A percentile compares a stretch with the other conserved stretches of the same genome.
Conservation (phyloP, 805 yeast genomes). For the Lachancea sp. region DNA sequence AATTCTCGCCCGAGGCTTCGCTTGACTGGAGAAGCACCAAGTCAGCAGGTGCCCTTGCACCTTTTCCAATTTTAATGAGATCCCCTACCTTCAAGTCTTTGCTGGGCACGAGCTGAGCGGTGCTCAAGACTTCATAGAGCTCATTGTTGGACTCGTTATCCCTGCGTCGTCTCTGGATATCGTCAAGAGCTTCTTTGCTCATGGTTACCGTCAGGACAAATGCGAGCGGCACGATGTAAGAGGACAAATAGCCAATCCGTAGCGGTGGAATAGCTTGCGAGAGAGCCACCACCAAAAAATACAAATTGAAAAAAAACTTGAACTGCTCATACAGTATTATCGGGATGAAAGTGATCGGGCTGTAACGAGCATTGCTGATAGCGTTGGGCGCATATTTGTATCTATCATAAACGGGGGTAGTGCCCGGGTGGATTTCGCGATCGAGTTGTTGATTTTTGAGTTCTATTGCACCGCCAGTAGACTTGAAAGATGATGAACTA, state of each 20-base stretch:
- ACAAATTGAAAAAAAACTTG: conserved; percentile 91
- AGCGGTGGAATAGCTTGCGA: conserved; percentile 87
- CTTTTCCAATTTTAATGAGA: conserved; percentile 69
- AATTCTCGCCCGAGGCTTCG: conserved; percentile 78
- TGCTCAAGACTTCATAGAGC: conserved; percentile 61
- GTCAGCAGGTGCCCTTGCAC: conserved; percentile 90
- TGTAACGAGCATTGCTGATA: conserved; percentile 90
- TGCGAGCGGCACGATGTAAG: conserved; percentile 89
- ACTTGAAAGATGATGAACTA: conserved; percentile 2
- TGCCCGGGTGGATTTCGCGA: conserved; percentile 39
- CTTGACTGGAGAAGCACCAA: conserved; percentile 77
- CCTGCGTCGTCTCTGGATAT: conserved; percentile 80
- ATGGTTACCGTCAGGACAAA: conserved; percentile 90
- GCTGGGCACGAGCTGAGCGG: conserved; percentile 40
- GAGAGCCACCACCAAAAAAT: conserved; percentile 86
- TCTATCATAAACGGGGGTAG: conserved; percentile 33
- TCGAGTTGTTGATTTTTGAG: conserved; percentile 31
- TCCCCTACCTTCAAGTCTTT: conserved; percentile 80
- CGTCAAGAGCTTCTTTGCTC: conserved; percentile 94
- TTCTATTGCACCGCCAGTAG: conserved; percentile 12
- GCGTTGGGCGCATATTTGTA: conserved; percentile 58
- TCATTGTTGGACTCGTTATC: conserved; percentile 87
- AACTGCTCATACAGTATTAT: conserved; percentile 89
- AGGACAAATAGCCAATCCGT: conserved; percentile 86
- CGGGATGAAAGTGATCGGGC: conserved; percentile 82